Conservation (phyloP, 1,284 basidiomycete species). For the Heterobasidion parviporum region DNA sequence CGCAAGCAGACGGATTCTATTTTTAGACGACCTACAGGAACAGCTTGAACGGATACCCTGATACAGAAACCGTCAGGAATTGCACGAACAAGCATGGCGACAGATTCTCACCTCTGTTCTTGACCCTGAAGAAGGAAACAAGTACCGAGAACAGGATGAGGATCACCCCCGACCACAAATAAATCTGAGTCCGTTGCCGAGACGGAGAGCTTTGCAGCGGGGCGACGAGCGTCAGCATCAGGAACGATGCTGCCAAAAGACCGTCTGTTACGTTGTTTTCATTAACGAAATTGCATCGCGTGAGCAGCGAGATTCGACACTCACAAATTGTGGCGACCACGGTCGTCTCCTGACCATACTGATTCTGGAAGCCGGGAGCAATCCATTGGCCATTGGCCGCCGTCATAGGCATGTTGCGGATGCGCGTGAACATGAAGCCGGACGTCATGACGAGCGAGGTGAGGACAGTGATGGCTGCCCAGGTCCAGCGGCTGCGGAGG, state of each 20-base stretch:
- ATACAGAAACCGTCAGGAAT: conserved; percentile 4
- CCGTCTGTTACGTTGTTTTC: conserved; percentile 52
- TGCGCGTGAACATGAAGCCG: conserved; percentile 96
- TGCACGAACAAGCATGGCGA: conserved; percentile 2
- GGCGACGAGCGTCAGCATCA: conserved; percentile 78
- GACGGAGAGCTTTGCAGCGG: conserved; percentile 71
- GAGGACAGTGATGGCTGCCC: conserved; percentile 60
- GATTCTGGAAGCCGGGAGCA: conserved; percentile 82
- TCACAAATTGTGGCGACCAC: conserved; percentile 83
- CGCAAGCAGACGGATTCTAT: background rate
- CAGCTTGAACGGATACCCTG: conserved; percentile 75
- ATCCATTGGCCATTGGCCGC: conserved; percentile 71
- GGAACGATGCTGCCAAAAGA: conserved; percentile 69
- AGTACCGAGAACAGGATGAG: conserved; percentile 85
- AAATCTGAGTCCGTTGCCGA: conserved; percentile 81
- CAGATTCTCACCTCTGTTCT: conserved; percentile 68
- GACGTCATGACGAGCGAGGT: conserved; percentile 79
- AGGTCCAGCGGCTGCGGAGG: conserved; percentile 72
- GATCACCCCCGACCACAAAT: conserved; percentile 82
- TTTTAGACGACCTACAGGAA: conserved; percentile 30
- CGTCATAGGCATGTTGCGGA: conserved; percentile 75
- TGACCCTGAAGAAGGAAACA: conserved; percentile 84
- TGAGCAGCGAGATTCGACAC: conserved; percentile 22
- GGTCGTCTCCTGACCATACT: conserved; percentile 89
- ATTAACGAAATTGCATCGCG: conserved; percentile 1